Conservation (phyloP, 805 yeast genomes). For the Starmerella roubikii region DNA sequence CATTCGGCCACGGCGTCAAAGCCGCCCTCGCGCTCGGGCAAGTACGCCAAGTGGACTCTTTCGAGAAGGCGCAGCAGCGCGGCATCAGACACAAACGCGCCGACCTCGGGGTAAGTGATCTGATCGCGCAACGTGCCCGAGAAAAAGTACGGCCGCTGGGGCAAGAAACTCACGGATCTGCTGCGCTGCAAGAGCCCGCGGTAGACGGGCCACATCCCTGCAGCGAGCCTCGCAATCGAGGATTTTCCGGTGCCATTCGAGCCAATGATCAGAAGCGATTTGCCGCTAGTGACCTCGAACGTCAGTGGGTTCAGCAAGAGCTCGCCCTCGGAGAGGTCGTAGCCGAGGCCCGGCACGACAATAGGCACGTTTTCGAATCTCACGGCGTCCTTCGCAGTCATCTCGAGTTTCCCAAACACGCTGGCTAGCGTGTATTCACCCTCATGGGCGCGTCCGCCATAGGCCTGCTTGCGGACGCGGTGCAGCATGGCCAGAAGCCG, state of each 20-base stretch:
- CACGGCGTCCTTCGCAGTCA: constrained; percentile 62
- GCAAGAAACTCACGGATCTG: constrained; percentile 48
- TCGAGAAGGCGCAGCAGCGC: constrained; percentile 52
- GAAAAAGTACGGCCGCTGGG: constrained; percentile 75
- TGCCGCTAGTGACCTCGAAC: constrained; percentile 47
- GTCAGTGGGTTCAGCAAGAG: constrained; percentile 48
- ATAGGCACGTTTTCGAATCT: constrained; percentile 73
- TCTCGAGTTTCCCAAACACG: constrained; percentile 69
- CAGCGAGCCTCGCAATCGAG: constrained; percentile 66
- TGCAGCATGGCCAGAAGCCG: constrained; percentile 63
- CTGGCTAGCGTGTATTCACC: constrained; percentile 29
- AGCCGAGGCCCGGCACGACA: constrained; percentile 46
- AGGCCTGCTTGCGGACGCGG: constrained; percentile 52
- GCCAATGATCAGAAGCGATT: constrained; percentile 68
- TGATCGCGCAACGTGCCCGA: constrained; percentile 80
- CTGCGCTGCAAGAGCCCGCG: constrained; percentile 74
- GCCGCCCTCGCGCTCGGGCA: constrained; percentile 51
- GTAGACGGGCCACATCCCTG: constrained; percentile 87
- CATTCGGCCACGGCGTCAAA: constrained; percentile 46
- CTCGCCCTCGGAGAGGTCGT: constrained; percentile 32
- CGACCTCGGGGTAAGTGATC: constrained; percentile 71
- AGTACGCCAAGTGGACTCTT: constrained; percentile 69
- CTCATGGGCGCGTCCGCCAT: constrained; percentile 6
- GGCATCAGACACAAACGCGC: constrained; percentile 56
- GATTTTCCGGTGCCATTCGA: constrained; percentile 86